These are phyloP conservation scores for Plectranthus barbatus DNA, from an alignment of 257 asterid genomes.

Conservation along the genomic window DNA sequence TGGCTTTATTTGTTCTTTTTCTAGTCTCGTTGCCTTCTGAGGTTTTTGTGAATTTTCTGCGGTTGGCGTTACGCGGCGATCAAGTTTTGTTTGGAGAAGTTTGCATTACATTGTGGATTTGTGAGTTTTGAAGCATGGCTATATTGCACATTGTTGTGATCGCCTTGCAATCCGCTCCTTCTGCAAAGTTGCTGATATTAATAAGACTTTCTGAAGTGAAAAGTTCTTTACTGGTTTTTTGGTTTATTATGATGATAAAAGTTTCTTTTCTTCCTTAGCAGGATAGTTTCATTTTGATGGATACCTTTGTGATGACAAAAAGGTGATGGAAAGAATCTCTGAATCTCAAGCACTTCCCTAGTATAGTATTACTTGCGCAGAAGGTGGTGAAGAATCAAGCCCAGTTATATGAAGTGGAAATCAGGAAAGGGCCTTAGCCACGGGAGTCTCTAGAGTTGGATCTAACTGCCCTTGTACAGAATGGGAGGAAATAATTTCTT, in stretches of 20 bases:
- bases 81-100: not conserved
- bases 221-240: not conserved
- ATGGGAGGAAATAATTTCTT: slow-evolving; percentile 36
- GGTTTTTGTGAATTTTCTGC: not conserved
- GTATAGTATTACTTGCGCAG: slow-evolving; percentile 24
- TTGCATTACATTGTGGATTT: not conserved
- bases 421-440: slow-evolving; percentile 11
- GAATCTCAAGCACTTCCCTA: slow-evolving; percentile 33
- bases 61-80: not conserved
- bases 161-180: not conserved
- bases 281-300: slow-evolving; percentile 3
- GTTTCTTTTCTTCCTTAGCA: slow-evolving; percentile 12
- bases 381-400: slow-evolving; percentile 22
- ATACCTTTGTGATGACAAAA: slow-evolving; percentile 34
- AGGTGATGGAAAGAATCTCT: slow-evolving; percentile 44
- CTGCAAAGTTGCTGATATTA: not conserved
- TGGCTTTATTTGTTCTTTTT: not conserved
- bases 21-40: not conserved
- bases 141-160: not conserved
- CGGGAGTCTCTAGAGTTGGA: slow-evolving; percentile 26
- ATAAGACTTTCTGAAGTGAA: too few species aligned
- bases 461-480: slow-evolving; percentile 22
- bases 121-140: not conserved
- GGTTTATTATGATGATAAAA: too few species aligned
- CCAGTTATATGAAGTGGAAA: slow-evolving; percentile 27